phyloP scores from a whole-genome alignment of 306 rosid genomes.

The Dalbergia cultrata region DNA sequence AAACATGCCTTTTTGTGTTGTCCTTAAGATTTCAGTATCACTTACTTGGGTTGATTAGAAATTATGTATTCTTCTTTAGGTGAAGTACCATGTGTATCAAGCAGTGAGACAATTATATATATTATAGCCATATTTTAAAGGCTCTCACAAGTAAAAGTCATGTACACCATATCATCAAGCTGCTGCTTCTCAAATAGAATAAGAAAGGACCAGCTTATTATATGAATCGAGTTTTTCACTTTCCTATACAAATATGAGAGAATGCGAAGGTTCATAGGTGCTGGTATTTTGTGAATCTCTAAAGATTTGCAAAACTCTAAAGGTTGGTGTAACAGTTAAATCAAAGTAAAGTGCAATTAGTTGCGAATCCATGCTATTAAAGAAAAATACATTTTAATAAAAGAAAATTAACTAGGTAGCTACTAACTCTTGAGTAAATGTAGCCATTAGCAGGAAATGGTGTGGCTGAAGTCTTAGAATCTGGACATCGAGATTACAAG shows the following conservation, averaged over 20 bases:
- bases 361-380: no score
- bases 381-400: no score
- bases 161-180: not conserved
- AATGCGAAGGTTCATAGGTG: not conserved
- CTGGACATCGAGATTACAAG: conserved; percentile 49
- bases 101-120: no score
- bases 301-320: not conserved
- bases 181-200: not conserved
- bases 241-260: not conserved
- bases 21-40: no score
- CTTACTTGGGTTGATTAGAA: no score
- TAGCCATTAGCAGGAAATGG: conserved; percentile 55
- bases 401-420: no score
- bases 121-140: not conserved
- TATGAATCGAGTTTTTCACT: not conserved
- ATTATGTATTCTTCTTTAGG: no score
- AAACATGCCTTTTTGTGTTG: no score
- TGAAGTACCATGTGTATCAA: no score
- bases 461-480: conserved; percentile 55
- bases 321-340: not conserved
- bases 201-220: not conserved
- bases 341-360: not conserved
- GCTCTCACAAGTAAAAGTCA: not conserved
- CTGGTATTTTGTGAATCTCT: not conserved
- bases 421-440: not conserved